Evolutionary conservation across 75 land plant genomes (phyloP), one percentile per base, ranked within the genome.

Genomic region (Pinus tabuliformis): DNA sequence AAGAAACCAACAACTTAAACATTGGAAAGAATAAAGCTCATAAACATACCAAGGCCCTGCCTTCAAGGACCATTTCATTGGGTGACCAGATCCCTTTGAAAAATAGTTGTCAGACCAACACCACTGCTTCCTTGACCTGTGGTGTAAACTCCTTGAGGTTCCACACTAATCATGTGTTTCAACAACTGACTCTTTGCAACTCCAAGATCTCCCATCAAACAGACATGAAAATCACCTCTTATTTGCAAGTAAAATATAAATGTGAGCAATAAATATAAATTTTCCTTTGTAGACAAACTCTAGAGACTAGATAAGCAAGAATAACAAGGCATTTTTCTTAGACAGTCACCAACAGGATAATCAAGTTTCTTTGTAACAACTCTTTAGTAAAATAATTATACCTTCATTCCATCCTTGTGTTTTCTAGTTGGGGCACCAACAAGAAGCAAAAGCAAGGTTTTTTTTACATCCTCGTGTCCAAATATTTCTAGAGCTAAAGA

Each of bases 151-250:
- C 98, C 99, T 70, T 95, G 87, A 64, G 99, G 99, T 49, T 97
- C 97, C 13, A 97, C 92, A 80, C 85, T 94, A 5, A 97, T 88
- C 76, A 97, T 97, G 79, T 97, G 97, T 80, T 97, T 97, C 73
- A 97, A 86, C 75, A 97, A 89, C 79, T 97, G 99, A 86, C 99
- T 97, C 78, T 97, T 97, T 58, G 99, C 99, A 77, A 97, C 99
- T 56, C 99, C 99, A 77, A 98, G 99, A 83, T 97, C 99, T 77
- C 99, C 99, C 99, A 97, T 97, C 81, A 97, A 78, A 75, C 99
- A 97, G 17, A 92, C 84, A 79, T 97, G 98, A 62, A 97, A 59
- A 74, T 97, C 99, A 18, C 99, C 99, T 85, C 99, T 87, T 56
- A 97, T 97, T 98, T 97, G 91, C 76, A 85, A 7, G 60, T 14